phyloP scores from a whole-genome alignment of 2,329 filamentous ascomycete genomes.

The Corinectria fuckeliana region DNA sequence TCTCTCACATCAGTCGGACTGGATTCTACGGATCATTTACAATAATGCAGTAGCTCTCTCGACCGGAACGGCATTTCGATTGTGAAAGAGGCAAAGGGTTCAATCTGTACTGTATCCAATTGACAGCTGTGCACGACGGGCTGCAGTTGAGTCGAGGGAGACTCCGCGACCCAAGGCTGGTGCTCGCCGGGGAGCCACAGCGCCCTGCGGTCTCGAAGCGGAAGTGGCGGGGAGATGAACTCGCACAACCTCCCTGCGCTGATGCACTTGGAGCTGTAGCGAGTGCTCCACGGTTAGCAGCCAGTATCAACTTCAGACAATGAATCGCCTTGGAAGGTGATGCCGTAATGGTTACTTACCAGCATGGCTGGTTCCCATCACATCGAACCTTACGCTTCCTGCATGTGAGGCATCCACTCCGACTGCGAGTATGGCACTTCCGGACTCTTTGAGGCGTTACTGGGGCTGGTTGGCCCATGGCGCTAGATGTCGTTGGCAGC shows the following conservation, averaged over 20 bases:
- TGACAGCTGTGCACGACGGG: background rate
- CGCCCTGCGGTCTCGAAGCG: conserved; percentile 33
- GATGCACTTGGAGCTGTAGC: conserved; percentile 28
- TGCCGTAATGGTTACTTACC: conserved; percentile 20
- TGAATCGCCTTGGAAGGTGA: background rate
- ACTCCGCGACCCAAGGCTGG: conserved; percentile 25
- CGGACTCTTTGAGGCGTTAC: background rate
- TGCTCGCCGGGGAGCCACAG: conserved; percentile 30
- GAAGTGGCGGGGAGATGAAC: conserved; percentile 21
- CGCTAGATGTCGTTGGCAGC: background rate
- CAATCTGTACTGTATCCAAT: conserved; percentile 7
- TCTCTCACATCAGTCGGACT: background rate
- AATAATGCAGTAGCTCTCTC: conserved; percentile 33
- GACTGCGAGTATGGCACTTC: conserved; percentile 18
- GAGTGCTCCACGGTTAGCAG: background rate
- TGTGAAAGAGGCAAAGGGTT: conserved; percentile 28
- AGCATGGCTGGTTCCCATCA: conserved; percentile 20
- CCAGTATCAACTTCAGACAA: background rate
- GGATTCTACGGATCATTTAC: conserved; percentile 8
- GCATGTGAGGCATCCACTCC: conserved; percentile 17
- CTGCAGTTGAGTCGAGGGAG: background rate
- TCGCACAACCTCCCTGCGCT: conserved; percentile 23
- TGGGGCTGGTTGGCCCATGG: conserved; percentile 1
- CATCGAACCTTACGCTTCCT: conserved; percentile 17
- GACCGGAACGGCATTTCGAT: conserved; percentile 34